phyloP scores from a whole-genome alignment of 169 alveolate species.

The Blepharisma undulans region DNA sequence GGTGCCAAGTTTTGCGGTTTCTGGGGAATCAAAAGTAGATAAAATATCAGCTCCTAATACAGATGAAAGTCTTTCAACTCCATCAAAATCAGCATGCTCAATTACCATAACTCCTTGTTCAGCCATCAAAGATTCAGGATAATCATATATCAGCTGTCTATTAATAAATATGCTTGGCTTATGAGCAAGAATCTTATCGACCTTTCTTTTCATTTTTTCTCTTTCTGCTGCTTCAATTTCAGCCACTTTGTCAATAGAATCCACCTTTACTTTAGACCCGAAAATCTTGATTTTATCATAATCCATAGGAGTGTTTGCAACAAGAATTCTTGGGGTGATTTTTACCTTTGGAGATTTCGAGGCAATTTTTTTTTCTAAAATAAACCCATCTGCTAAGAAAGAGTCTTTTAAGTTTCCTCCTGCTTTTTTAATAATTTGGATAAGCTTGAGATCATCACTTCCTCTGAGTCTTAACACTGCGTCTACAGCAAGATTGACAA shows the following conservation, averaged over 20 bases:
- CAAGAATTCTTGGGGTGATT: slow-evolving; percentile 89
- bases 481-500: slow-evolving; percentile 96
- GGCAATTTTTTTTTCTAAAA: slow-evolving; percentile 96
- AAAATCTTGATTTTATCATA: slow-evolving; percentile 99
- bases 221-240: slow-evolving; percentile 98
- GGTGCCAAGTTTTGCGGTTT: slow-evolving; percentile 90
- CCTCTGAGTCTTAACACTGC: slow-evolving; percentile 96
- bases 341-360: slow-evolving; percentile 93
- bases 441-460: slow-evolving; percentile 85
- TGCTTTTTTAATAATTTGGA: slow-evolving; percentile 95
- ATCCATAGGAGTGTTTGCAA: slow-evolving; percentile 99
- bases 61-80: slow-evolving; percentile 99
- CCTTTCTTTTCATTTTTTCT: slow-evolving; percentile 96
- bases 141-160: slow-evolving; percentile 98
- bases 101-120: slow-evolving; percentile 97
- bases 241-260: slow-evolving; percentile 96
- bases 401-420: slow-evolving; percentile 98
- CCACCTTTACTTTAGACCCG: slow-evolving; percentile 99
- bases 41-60: slow-evolving; percentile 98
- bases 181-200: slow-evolving; percentile 94
- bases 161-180: slow-evolving; percentile 99
- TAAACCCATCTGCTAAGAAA: slow-evolving; percentile 97
- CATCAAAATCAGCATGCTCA: slow-evolving; percentile 99
- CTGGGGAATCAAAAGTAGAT: slow-evolving; percentile 98
- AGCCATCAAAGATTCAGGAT: slow-evolving; percentile 97